phyloP scores from a whole-genome alignment of 805 yeast species.

The Grigorovia yakushimaensis region DNA sequence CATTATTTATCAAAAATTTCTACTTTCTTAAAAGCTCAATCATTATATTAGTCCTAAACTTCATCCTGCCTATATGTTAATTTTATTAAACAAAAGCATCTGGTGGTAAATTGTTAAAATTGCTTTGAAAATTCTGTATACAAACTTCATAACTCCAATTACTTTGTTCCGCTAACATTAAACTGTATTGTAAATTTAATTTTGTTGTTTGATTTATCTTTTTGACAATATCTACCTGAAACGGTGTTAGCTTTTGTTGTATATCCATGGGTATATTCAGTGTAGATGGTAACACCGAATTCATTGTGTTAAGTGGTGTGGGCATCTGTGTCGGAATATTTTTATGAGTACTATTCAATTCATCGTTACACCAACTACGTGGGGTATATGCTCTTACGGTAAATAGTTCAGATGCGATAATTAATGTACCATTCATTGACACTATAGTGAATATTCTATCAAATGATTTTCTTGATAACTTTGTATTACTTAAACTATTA shows the following conservation, averaged over 20 bases:
- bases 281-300: background rate
- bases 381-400: conserved; percentile 54
- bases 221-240: conserved; percentile 55
- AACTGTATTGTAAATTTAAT: conserved; percentile 67
- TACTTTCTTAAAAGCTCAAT: too few species aligned
- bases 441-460: conserved; percentile 78
- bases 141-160: conserved; percentile 72
- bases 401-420: conserved; percentile 80
- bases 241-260: conserved; percentile 36
- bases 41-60: too few species aligned
- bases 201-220: conserved; percentile 64
- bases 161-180: conserved; percentile 81
- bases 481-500: conserved; percentile 20
- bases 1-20: too few species aligned
- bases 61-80: too few species aligned
- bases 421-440: conserved; percentile 54
- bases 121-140: conserved; percentile 56
- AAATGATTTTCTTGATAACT: conserved; percentile 59
- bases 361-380: conserved; percentile 43
- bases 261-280: conserved; percentile 49
- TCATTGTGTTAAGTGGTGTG: background rate
- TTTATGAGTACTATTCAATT: conserved; percentile 7
- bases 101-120: conserved; percentile 50
- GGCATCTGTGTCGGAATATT: background rate
- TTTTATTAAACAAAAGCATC: conserved; percentile 41